phyloP scores from a whole-genome alignment of 805 yeast genomes.

The Cyberlindnera amylophila region DNA sequence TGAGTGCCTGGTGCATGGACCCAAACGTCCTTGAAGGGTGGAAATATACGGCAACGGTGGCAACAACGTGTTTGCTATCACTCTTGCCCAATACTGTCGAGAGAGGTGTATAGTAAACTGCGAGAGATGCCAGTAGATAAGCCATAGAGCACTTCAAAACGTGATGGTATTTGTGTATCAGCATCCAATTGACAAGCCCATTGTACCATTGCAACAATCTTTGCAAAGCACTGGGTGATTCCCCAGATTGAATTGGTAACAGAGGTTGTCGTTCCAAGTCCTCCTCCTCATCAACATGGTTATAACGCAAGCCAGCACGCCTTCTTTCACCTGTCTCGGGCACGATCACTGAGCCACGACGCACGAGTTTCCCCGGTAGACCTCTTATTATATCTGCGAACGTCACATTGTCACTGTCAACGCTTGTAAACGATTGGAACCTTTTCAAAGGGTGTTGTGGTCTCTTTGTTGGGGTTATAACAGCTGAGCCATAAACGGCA shows the following conservation, averaged over 20 bases:
- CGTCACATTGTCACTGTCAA: slow-evolving; percentile 14
- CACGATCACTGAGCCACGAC: slow-evolving; percentile 37
- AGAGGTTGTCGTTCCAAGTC: slow-evolving; percentile 19
- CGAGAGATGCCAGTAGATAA: slow-evolving; percentile 67
- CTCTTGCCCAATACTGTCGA: slow-evolving; percentile 53
- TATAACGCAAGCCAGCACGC: slow-evolving; percentile 2
- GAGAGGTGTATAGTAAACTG: slow-evolving; percentile 55
- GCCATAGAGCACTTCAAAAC: slow-evolving; percentile 71
- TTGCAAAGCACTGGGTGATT: background rate
- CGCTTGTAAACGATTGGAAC: slow-evolving; percentile 23
- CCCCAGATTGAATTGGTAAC: background rate
- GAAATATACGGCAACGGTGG: slow-evolving; percentile 81
- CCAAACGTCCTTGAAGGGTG: slow-evolving; percentile 80
- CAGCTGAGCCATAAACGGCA: background rate
- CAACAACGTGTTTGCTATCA: slow-evolving; percentile 76
- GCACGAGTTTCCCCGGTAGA: slow-evolving; percentile 17
- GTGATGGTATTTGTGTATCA: slow-evolving; percentile 14
- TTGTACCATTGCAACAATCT: no score
- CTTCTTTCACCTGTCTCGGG: slow-evolving; percentile 41
- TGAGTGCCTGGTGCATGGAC: slow-evolving; percentile 69
- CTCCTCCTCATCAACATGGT: slow-evolving; percentile 5
- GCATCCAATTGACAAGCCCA: background rate
- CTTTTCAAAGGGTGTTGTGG: slow-evolving; percentile 13
- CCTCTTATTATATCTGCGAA: slow-evolving; percentile 12
- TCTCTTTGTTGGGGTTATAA: background rate